phyloP scores from a whole-genome alignment of 2,329 filamentous ascomycete genomes.

The Aspergillus brunneoviolaceus region DNA sequence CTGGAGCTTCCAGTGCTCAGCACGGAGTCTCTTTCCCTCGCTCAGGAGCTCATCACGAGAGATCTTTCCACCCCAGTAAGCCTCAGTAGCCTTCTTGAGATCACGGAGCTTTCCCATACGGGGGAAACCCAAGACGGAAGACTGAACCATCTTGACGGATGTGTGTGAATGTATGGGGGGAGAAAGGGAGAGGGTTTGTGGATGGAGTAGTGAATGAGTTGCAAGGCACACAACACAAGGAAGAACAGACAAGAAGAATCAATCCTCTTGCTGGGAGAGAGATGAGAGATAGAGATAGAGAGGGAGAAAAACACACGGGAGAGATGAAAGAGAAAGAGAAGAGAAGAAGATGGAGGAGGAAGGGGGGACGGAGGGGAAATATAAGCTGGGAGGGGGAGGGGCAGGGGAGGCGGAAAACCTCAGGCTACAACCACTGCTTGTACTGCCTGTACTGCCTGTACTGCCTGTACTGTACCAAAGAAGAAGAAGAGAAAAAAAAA shows the following conservation, averaged over 20 bases:
- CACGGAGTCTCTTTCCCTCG: conserved; percentile 95
- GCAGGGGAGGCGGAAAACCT: not conserved
- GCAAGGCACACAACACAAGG: conserved; percentile 5
- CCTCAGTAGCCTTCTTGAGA: conserved; percentile 99
- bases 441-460: too few species aligned
- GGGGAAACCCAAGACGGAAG: conserved; percentile 93
- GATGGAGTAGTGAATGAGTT: conserved; percentile 4
- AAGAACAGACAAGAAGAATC: conserved; percentile 17
- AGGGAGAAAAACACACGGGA: conserved; percentile 18
- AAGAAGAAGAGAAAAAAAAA: conserved; percentile 7
- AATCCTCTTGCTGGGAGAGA: conserved; percentile 24
- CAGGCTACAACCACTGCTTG: too few species aligned
- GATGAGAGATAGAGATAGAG: conserved; percentile 23
- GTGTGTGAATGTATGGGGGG: conserved; percentile 23
- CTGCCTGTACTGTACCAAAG: too few species aligned
- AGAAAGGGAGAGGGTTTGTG: conserved; percentile 10
- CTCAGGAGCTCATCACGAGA: conserved; percentile 84
- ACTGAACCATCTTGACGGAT: conserved; percentile 59
- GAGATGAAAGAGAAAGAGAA: conserved; percentile 23
- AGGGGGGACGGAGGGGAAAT: conserved; percentile 6
- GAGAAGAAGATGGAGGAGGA: conserved; percentile 17
- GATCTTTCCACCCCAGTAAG: conserved; percentile 95
- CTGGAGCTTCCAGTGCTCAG: conserved; percentile 99
- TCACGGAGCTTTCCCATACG: conserved; percentile 98
- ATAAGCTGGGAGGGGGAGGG: conserved; percentile 8